phyloP scores from a whole-genome alignment of 345 rosid genomes.

The Salix viminalis region DNA sequence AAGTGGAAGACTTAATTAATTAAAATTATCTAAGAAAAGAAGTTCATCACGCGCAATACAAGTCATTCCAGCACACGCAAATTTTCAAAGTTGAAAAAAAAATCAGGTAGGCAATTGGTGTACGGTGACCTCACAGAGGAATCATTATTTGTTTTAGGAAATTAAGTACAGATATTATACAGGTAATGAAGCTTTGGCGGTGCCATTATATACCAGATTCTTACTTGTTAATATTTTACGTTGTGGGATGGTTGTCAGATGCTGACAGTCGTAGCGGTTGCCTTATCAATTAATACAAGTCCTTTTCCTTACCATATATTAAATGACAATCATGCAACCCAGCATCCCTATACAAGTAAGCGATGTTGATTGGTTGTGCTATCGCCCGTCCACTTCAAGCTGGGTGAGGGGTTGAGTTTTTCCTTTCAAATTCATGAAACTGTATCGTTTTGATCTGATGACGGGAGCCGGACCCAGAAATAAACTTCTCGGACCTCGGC shows the following conservation, averaged over 20 bases:
- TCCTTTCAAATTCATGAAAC: too few relatives aligned
- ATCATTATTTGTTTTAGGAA: neutral
- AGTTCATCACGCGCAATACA: neutral
- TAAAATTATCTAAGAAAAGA: neutral
- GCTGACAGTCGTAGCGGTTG: neutral
- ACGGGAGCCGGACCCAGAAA: neutral
- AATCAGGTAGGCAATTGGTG: neutral
- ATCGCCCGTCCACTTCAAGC: too few relatives aligned
- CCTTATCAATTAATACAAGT: neutral
- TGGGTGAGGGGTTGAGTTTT: too few relatives aligned
- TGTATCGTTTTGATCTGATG: too few relatives aligned
- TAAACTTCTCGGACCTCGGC: neutral
- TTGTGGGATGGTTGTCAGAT: slow-evolving; percentile 13
- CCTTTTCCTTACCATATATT: too few relatives aligned
- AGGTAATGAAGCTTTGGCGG: slow-evolving; percentile 20
- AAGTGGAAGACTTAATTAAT: neutral
- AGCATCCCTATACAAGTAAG: too few relatives aligned
- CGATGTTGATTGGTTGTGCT: too few relatives aligned
- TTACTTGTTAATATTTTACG: neutral
- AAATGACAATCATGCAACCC: too few relatives aligned
- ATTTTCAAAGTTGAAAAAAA: neutral
- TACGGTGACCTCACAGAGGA: slow-evolving; percentile 6
- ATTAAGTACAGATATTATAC: neutral
- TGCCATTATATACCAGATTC: slow-evolving; percentile 1
- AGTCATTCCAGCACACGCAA: neutral